Percentiles rank a stretch among this genome's conserved stretches.
Evolutionary conservation across 129 eudicot species (phyloP).

Genomic region (Helichrysum umbraculigerum): DNA sequence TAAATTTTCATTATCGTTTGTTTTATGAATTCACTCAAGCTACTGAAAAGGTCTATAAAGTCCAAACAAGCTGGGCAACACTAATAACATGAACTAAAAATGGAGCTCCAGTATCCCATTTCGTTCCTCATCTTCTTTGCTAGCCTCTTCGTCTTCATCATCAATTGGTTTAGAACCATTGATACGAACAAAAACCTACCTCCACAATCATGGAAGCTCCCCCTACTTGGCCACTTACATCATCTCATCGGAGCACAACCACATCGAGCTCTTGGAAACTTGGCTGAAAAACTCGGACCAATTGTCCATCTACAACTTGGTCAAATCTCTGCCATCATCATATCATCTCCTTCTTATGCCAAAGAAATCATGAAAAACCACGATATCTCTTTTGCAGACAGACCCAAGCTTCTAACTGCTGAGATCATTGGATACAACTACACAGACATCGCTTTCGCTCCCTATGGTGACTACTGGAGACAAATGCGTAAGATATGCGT

Average conservation of each 20-base stretch:
- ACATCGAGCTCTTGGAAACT: slow-evolving; percentile 1
- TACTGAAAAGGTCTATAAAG: no score
- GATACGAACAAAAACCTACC: not conserved
- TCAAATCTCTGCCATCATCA: not conserved
- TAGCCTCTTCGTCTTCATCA: not conserved
- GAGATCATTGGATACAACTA: slow-evolving; percentile 7
- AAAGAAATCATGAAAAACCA: slow-evolving; percentile 11
- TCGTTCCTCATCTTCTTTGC: not conserved
- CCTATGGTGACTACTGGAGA: slow-evolving; percentile 15
- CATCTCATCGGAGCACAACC: not conserved
- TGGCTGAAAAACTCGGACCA: not conserved
- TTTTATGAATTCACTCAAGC: no score
- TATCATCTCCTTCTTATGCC: slow-evolving; percentile 2
- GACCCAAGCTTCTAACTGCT: not conserved
- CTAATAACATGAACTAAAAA: no score
- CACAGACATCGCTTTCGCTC: not conserved
- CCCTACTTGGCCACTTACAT: not conserved
- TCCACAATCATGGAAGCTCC: slow-evolving; percentile 18
- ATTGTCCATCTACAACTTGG: slow-evolving; percentile 2
- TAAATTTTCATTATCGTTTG: no score
- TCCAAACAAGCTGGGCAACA: no score
- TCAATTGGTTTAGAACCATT: not conserved
- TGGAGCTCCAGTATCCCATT: not conserved
- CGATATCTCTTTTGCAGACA: slow-evolving; percentile 1
- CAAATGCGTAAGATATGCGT: slow-evolving; percentile 19